Conservation (phyloP, 768 basidiomycete species). For the Rhodosporidiobolus sp. region DNA sequence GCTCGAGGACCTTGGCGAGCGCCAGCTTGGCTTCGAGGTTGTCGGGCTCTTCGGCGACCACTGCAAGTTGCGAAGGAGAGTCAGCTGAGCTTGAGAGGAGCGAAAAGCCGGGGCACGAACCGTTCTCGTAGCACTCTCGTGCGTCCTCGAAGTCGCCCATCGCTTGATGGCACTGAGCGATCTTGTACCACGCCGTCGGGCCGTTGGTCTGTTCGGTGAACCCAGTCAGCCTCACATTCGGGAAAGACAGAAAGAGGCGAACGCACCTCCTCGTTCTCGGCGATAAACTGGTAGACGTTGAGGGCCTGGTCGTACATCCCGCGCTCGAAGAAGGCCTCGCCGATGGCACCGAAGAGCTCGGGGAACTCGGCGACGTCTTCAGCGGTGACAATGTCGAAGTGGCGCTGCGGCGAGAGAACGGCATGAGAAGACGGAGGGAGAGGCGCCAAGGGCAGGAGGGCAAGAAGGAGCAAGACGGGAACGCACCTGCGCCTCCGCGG, state of each 20-base stretch:
- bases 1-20: conserved; percentile 84
- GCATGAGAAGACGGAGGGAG: neutral
- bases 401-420: conserved; percentile 56
- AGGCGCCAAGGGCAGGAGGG: neutral
- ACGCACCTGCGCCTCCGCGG: conserved; percentile 74
- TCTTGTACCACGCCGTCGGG: conserved; percentile 55
- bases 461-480: neutral
- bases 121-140: conserved; percentile 73
- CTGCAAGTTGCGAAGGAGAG: conserved; percentile 51
- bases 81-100: neutral
- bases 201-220: conserved; percentile 37
- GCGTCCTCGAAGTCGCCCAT: conserved; percentile 72
- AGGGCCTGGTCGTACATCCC: conserved; percentile 74
- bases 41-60: conserved; percentile 67
- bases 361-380: conserved; percentile 75
- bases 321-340: conserved; percentile 74
- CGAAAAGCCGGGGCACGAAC: conserved; percentile 49
- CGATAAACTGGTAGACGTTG: conserved; percentile 73
- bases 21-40: conserved; percentile 83
- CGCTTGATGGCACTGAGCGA: conserved; percentile 76
- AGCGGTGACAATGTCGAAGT: conserved; percentile 66
- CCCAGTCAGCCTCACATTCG: neutral
- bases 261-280: conserved; percentile 68
- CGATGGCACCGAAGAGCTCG: conserved; percentile 74
- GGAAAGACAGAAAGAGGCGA: neutral